Evolutionary conservation across 1,284 basidiomycete genomes (phyloP).

Genomic region (Ganoderma multipileum): DNA sequence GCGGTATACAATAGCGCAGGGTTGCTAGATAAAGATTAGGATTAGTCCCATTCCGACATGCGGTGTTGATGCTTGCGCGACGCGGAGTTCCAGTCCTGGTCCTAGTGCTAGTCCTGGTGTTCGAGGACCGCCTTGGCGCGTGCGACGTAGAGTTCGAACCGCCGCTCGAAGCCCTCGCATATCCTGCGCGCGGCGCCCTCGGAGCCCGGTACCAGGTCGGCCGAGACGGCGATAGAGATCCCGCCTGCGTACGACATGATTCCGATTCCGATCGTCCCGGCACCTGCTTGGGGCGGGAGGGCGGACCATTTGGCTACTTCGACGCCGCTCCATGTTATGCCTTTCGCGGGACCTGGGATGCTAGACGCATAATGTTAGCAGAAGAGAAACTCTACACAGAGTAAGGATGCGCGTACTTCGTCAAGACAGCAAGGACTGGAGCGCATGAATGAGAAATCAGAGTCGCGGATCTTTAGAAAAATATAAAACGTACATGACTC

Average conservation of each 20-base stretch:
- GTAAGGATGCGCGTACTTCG: slow-evolving; percentile 30
- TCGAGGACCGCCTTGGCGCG: slow-evolving; percentile 35
- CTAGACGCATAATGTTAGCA: slow-evolving; percentile 16
- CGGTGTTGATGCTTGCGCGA: too few relatives aligned
- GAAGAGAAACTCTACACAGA: not conserved
- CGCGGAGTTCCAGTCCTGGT: not conserved
- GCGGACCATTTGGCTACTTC: slow-evolving; percentile 39
- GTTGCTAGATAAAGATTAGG: not conserved
- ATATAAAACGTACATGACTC: slow-evolving; percentile 34
- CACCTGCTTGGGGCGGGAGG: slow-evolving; percentile 40
- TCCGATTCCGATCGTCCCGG: slow-evolving; percentile 40
- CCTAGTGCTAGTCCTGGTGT: slow-evolving; percentile 31
- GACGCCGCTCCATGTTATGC: slow-evolving; percentile 36
- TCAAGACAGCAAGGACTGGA: slow-evolving; percentile 35
- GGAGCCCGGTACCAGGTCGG: slow-evolving; percentile 34
- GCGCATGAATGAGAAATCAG: not conserved
- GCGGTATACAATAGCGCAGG: not conserved
- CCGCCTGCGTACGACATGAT: slow-evolving; percentile 41
- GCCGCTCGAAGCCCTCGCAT: slow-evolving; percentile 36
- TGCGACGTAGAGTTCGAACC: slow-evolving; percentile 36
- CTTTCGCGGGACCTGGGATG: slow-evolving; percentile 39
- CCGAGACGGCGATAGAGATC: slow-evolving; percentile 36
- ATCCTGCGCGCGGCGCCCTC: slow-evolving; percentile 33
- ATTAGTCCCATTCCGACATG: not conserved
- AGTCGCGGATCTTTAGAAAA: not conserved